phyloP scores from a whole-genome alignment of 2,329 filamentous ascomycete genomes.

The Apiospora koreana region DNA sequence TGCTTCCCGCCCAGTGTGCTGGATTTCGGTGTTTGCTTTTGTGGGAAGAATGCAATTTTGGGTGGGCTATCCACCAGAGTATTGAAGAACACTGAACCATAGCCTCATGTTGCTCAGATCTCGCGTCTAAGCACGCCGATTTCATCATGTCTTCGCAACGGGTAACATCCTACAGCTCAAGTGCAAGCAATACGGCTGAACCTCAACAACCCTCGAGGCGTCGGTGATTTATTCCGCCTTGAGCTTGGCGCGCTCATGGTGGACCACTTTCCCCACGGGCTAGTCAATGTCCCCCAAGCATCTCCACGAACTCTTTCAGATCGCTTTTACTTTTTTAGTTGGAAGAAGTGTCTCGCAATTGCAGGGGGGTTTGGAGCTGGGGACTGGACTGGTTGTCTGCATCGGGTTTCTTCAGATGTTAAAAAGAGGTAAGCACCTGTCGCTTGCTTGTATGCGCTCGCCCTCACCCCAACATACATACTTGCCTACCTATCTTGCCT shows the following conservation, averaged over 20 bases:
- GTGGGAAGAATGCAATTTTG: not conserved
- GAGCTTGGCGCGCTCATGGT: not conserved
- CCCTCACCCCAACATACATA: not conserved
- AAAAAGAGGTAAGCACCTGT: not conserved
- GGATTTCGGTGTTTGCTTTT: not conserved
- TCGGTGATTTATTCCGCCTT: not conserved
- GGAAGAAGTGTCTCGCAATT: not conserved
- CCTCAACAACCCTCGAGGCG: not conserved
- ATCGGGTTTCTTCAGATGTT: not conserved
- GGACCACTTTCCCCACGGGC: not conserved
- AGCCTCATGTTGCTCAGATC: too few species aligned
- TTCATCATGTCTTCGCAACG: not conserved
- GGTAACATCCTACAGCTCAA: not conserved
- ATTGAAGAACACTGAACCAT: not conserved
- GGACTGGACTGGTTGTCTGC: not conserved
- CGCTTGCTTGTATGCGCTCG: not conserved
- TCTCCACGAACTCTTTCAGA: constrained; percentile 8
- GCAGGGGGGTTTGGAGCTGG: not conserved
- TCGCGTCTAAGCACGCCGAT: not conserved
- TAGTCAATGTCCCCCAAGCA: not conserved
- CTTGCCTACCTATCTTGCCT: not conserved
- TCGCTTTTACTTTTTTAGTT: too few species aligned
- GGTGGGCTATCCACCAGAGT: not conserved
- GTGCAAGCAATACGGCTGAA: not conserved
- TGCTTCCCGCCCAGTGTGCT: not conserved